Conservation (phyloP, 2,329 filamentous ascomycete genomes). For the Thelonectria rubi region DNA sequence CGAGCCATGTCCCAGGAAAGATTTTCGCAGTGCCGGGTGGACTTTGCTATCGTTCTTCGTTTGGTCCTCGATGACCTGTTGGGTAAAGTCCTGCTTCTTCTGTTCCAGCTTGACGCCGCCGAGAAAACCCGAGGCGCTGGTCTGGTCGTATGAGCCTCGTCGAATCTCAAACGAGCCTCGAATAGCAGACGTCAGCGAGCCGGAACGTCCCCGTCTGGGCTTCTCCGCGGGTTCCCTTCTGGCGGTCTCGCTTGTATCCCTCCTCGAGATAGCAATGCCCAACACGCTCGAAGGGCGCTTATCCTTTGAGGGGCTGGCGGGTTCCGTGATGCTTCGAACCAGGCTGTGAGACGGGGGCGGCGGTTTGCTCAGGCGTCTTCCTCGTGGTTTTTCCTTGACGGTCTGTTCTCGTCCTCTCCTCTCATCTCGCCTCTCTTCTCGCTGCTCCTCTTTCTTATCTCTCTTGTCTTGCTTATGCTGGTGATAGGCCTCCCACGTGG, state of each 20-base stretch:
- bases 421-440: slow-evolving; percentile 40
- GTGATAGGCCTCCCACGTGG: slow-evolving; percentile 68
- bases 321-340: slow-evolving; percentile 32
- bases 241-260: slow-evolving; percentile 15
- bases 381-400: slow-evolving; percentile 33
- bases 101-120: slow-evolving; percentile 54
- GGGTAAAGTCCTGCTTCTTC: slow-evolving; percentile 47
- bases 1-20: slow-evolving; percentile 38
- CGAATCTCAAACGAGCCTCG: slow-evolving; percentile 48
- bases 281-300: slow-evolving; percentile 43
- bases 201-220: slow-evolving; percentile 46
- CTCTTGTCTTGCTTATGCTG: slow-evolving; percentile 64
- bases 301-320: slow-evolving; percentile 23
- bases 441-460: slow-evolving; percentile 55
- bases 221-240: slow-evolving; percentile 34
- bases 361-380: slow-evolving; percentile 46
- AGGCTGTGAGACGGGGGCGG: slow-evolving; percentile 38
- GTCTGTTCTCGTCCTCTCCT: slow-evolving; percentile 20
- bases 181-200: slow-evolving; percentile 50
- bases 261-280: slow-evolving; percentile 36
- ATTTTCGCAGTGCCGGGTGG: slow-evolving; percentile 49
- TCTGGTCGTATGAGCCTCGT: slow-evolving; percentile 46
- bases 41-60: slow-evolving; percentile 41
- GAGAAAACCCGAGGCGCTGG: slow-evolving; percentile 49
- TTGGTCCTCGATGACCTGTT: slow-evolving; percentile 42